Percentiles rank a stretch among this genome's conserved stretches.
Evolutionary conservation across 2,329 filamentous ascomycete genomes (phyloP).

Genomic region (Cladobotryum mycophilum): DNA sequence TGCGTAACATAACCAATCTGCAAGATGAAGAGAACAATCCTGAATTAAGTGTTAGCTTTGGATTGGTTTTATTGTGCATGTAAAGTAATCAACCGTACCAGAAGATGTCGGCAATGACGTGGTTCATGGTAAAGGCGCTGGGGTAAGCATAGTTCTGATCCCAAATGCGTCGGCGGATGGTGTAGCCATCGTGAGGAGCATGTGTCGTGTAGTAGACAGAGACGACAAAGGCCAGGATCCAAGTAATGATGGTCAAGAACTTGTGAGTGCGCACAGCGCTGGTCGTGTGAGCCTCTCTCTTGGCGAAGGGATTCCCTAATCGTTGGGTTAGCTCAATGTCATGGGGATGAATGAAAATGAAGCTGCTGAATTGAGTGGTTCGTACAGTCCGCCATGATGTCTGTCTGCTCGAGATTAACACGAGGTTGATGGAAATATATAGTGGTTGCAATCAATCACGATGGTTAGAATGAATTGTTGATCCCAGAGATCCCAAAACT

Average conservation of each 20-base stretch:
- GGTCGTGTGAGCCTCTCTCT: slow-evolving; percentile 58
- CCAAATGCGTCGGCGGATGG: slow-evolving; percentile 62
- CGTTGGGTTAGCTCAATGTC: background rate
- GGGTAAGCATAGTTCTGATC: slow-evolving; percentile 59
- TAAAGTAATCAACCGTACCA: slow-evolving; percentile 46
- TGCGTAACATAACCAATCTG: slow-evolving; percentile 71
- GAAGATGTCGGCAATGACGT: slow-evolving; percentile 61
- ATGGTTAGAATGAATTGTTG: no score
- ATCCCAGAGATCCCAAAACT: no score
- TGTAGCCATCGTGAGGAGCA: slow-evolving; percentile 55
- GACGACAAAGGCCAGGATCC: slow-evolving; percentile 65
- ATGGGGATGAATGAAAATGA: background rate
- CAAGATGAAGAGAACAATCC: slow-evolving; percentile 66
- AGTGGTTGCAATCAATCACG: no score
- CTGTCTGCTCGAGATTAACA: no score
- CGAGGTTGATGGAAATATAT: no score
- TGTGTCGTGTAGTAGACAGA: slow-evolving; percentile 69
- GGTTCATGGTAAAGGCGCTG: slow-evolving; percentile 72
- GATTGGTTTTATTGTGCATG: background rate
- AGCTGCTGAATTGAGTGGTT: no score
- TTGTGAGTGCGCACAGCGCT: slow-evolving; percentile 66
- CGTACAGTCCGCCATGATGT: no score
- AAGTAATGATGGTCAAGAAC: slow-evolving; percentile 65
- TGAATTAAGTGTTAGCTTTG: slow-evolving; percentile 24
- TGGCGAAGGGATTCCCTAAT: slow-evolving; percentile 69